Evolutionary conservation across 2,329 filamentous ascomycete species (phyloP).

Genomic region (Corynespora cassiicola): DNA sequence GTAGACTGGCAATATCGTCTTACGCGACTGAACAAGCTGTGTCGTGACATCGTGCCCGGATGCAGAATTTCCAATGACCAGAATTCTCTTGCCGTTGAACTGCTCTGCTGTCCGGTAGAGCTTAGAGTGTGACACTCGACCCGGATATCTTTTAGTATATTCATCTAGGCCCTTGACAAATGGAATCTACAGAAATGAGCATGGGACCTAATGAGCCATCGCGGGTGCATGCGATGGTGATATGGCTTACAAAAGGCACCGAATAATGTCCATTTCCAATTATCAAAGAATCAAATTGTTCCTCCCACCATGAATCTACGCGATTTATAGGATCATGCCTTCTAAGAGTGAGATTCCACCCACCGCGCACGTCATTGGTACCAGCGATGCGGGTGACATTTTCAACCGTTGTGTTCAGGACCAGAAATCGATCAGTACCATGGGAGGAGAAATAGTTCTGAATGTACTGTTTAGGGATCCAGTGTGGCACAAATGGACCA

Average conservation of each 20-base stretch:
- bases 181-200: slow-evolving; percentile 50
- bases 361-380: slow-evolving; percentile 12
- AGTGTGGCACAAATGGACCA: slow-evolving; percentile 63
- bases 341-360: slow-evolving; percentile 58
- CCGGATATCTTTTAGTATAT: slow-evolving; percentile 62
- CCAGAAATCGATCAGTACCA: slow-evolving; percentile 54
- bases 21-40: slow-evolving; percentile 28
- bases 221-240: background rate
- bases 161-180: slow-evolving; percentile 57
- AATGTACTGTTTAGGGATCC: slow-evolving; percentile 56
- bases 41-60: slow-evolving; percentile 40
- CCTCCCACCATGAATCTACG: slow-evolving; percentile 62
- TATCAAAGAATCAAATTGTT: slow-evolving; percentile 52
- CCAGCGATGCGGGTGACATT: slow-evolving; percentile 49
- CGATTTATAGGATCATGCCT: slow-evolving; percentile 52
- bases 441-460: slow-evolving; percentile 63
- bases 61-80: slow-evolving; percentile 40
- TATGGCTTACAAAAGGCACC: slow-evolving; percentile 46
- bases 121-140: slow-evolving; percentile 54
- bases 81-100: slow-evolving; percentile 21
- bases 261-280: slow-evolving; percentile 44
- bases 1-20: slow-evolving; percentile 52
- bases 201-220: background rate
- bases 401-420: slow-evolving; percentile 61
- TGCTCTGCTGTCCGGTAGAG: slow-evolving; percentile 18